phyloP scores from a whole-genome alignment of 2,329 filamentous ascomycete species.

The Xylariomycetidae sp. region DNA sequence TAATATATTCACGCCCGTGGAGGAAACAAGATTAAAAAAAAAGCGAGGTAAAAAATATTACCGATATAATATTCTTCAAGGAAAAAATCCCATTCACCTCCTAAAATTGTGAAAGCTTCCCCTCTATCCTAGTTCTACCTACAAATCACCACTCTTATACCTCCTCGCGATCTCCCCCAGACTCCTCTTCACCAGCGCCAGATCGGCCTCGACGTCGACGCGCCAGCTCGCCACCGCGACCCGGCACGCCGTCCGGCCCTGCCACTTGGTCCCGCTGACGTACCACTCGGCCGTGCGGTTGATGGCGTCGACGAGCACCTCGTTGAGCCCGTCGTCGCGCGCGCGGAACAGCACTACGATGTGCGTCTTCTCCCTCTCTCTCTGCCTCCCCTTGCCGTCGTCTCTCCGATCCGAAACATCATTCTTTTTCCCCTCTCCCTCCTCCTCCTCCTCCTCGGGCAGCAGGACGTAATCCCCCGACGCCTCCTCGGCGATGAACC shows the following conservation, averaged over 20 bases:
- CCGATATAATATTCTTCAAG: too few relatives aligned
- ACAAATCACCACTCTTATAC: constrained; percentile 8
- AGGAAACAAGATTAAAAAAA: too few relatives aligned
- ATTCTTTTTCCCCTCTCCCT: too few relatives aligned
- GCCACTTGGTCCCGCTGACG: constrained; percentile 77
- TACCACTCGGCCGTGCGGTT: constrained; percentile 73
- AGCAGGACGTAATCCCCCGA: constrained; percentile 33
- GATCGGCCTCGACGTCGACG: constrained; percentile 64
- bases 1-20: too few relatives aligned
- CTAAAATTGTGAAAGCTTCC: too few relatives aligned
- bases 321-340: constrained; percentile 59
- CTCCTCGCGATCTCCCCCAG: constrained; percentile 44
- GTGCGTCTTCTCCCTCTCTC: constrained; percentile 50
- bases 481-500: constrained; percentile 55
- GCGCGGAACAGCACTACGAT: constrained; percentile 78
- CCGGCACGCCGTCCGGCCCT: constrained; percentile 67
- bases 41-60: too few relatives aligned
- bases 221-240: constrained; percentile 85
- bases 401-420: too few relatives aligned
- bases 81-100: too few relatives aligned
- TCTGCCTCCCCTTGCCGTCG: constrained; percentile 29
- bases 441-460: constrained; percentile 29
- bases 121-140: too few relatives aligned
- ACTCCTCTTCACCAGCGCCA: constrained; percentile 59
- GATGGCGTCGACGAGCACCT: constrained; percentile 62